Evolutionary conservation across 306 rosid genomes (phyloP).

Genomic region (Malus asiatica): DNA sequence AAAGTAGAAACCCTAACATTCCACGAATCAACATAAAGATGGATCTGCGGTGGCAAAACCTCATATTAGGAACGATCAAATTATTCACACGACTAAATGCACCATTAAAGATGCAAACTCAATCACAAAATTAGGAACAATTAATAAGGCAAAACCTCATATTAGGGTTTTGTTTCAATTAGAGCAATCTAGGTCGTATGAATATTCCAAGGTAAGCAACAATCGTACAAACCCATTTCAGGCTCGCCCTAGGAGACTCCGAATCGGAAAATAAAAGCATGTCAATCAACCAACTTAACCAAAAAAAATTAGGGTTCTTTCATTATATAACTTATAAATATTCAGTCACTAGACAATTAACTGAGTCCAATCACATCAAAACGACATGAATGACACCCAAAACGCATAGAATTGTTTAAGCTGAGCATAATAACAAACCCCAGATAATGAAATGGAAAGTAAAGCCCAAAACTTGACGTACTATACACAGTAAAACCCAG

Average conservation of each 20-base stretch:
- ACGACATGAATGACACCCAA: constrained; percentile 16
- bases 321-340: constrained; percentile 1
- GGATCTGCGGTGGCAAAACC: constrained; percentile 21
- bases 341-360: constrained; percentile 17
- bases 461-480: constrained; percentile 55
- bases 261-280: constrained; percentile 16
- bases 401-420: constrained; percentile 11
- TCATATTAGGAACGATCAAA: constrained; percentile 9
- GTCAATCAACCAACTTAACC: constrained; percentile 9
- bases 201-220: constrained; percentile 8
- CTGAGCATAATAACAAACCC: constrained; percentile 25
- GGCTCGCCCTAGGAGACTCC: constrained; percentile 6
- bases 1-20: constrained; percentile 57
- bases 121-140: constrained; percentile 3
- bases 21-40: constrained; percentile 14
- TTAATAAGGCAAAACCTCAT: constrained; percentile 6
- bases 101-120: constrained; percentile 15
- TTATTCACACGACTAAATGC: constrained; percentile 6
- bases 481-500: constrained; percentile 48
- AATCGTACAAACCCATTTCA: constrained; percentile 16
- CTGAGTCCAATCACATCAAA: constrained; percentile 1
- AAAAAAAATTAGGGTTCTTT: constrained; percentile 35
- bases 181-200: constrained; percentile 8
- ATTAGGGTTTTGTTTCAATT: constrained; percentile 51
- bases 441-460: constrained; percentile 25